phyloP scores from a whole-genome alignment of 2,329 filamentous ascomycete species.

The Verticillium nonalfalfae region DNA sequence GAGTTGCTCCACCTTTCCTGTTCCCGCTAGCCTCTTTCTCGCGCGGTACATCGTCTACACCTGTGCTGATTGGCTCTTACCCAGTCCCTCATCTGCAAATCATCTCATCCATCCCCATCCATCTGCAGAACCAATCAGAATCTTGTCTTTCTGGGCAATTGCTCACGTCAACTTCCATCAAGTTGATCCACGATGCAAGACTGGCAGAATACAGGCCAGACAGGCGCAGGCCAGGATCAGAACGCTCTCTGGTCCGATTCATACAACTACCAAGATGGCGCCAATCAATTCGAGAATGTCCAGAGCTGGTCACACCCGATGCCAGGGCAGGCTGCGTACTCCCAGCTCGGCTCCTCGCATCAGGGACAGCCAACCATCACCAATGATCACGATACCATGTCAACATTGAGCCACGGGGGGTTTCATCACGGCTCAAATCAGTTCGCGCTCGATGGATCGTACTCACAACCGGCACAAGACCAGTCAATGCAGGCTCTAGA shows the following conservation, averaged over 20 bases:
- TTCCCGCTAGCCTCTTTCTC: not conserved
- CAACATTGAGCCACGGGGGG: constrained; percentile 6
- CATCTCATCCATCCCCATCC: not conserved
- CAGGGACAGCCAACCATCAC: constrained; percentile 8
- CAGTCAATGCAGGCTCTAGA: constrained; percentile 28
- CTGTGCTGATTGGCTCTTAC: not conserved
- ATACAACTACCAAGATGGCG: constrained; percentile 6
- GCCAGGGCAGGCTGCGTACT: constrained; percentile 22
- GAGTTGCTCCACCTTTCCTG: not conserved
- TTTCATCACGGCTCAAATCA: constrained; percentile 8
- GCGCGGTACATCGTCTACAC: not conserved
- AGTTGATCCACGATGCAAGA: constrained; percentile 7
- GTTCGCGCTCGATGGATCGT: constrained; percentile 12
- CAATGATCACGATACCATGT: constrained; percentile 3
- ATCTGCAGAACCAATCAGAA: not conserved
- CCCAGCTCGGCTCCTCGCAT: constrained; percentile 20
- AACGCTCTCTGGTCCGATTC: constrained; percentile 7
- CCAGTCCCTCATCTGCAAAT: not conserved
- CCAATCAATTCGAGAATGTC: constrained; percentile 27
- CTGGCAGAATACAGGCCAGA: constrained; percentile 11
- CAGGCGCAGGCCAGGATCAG: constrained; percentile 8
- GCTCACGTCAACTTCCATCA: not conserved
- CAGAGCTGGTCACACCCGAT: constrained; percentile 31
- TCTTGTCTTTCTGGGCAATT: not conserved
- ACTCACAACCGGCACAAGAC: constrained; percentile 24